Evolutionary conservation across 2,329 filamentous ascomycete genomes (phyloP), one percentile per base, ranked within the genome.

Genomic region (Ophiostoma sp.): DNA sequence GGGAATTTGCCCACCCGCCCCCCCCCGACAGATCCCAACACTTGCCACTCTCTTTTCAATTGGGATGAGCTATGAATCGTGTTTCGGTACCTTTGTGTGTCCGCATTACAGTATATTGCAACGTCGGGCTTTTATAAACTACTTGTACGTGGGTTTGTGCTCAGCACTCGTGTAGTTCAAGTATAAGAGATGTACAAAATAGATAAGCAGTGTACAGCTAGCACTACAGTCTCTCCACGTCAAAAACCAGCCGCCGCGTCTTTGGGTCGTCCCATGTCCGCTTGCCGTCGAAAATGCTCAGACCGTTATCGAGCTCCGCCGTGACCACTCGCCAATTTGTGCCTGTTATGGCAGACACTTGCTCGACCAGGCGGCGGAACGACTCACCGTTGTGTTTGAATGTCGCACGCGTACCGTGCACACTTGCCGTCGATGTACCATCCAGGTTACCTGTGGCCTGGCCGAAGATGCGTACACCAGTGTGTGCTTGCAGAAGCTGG

Each of bases 381-480:
- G 66, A 70, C 65, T 69, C 70, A 2, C 60, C 70, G 47, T 72
- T 68, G 62, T 81, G 79, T 58, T 75, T 75, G 69, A 73, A 36
- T 4, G 52, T 60, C 4, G 55, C 11, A 60, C 55, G 11, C 27
- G 27, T 38, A 14, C 52, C 52, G 52, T 14, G 55, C 18, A 60
- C 55, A 60, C 55, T 60, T 7, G 55, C 27, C 38, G 55, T 60
- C 55, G 27, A 27, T 38, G 27, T 60, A 16, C 55, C 27, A 27
- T 60, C 11, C 27, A 38, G 27, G n/a, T 38, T 60, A 12, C 27
- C 55, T 60, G 49, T 55, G 9, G 55, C 27, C 55, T 60, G 27
- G 27, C 27, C 27, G 14, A 60, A 38, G 9, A 60, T 60, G 3
- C 27, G 11, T 18, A 38, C 27, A 9, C 55, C 27, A 7, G 55